phyloP scores from a whole-genome alignment of 139 green algal genomes.

The Chlamydomonas sp. region DNA sequence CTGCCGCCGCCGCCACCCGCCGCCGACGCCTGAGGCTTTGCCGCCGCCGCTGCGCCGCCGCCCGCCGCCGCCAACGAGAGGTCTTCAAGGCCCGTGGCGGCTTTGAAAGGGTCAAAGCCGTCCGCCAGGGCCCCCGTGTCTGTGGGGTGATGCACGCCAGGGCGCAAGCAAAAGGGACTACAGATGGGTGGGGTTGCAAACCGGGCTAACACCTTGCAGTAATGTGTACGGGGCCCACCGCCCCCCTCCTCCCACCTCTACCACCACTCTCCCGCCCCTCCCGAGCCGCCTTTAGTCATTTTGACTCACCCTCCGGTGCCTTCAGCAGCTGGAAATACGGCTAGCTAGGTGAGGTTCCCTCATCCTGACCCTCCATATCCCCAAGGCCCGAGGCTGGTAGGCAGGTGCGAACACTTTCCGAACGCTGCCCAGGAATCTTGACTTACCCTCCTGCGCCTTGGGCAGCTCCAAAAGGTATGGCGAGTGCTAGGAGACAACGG shows the following conservation, averaged over 20 bases:
- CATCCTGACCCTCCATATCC: too few relatives aligned
- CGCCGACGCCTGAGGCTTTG: neutral
- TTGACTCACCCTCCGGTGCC: too few relatives aligned
- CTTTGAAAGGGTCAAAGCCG: slow-evolving; percentile 19
- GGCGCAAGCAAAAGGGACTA: neutral
- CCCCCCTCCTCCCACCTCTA: too few relatives aligned
- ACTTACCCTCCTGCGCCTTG: slow-evolving; percentile 9
- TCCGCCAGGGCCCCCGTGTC: slow-evolving; percentile 8
- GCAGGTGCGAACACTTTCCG: neutral
- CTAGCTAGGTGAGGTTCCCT: too few relatives aligned
- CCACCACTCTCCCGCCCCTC: too few relatives aligned
- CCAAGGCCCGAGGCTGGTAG: too few relatives aligned
- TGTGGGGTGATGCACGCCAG: neutral
- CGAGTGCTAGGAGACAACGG: neutral
- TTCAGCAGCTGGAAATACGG: too few relatives aligned
- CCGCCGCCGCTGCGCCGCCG: neutral
- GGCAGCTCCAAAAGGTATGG: slow-evolving; percentile 23
- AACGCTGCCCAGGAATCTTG: neutral
- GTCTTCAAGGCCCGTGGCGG: neutral
- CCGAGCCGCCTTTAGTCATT: too few relatives aligned
- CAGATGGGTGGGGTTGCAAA: neutral
- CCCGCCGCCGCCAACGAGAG: neutral
- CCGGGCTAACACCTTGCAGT: neutral
- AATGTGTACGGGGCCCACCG: too few relatives aligned
- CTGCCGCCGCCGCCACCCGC: neutral